These are phyloP conservation scores for Ophiostoma ips DNA, from an alignment of 2,329 filamentous ascomycete genomes.

Conservation along the genomic window DNA sequence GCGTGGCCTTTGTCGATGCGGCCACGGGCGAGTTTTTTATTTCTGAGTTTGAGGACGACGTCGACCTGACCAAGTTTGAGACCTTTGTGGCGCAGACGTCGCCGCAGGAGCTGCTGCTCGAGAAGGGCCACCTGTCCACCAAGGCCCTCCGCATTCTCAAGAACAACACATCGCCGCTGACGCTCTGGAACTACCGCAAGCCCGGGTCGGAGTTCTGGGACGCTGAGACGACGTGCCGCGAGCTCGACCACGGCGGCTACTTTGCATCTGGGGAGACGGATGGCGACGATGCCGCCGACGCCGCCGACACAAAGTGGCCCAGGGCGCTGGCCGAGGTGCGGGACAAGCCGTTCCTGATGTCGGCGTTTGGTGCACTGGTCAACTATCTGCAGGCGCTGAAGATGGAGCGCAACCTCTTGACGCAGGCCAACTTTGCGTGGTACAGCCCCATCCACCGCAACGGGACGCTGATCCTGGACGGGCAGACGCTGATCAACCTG, in stretches of 20 bases:
- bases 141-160: constrained; percentile 87
- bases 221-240: constrained; percentile 65
- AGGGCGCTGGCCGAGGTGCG: constrained; percentile 54
- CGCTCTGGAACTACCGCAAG: constrained; percentile 90
- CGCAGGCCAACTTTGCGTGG: constrained; percentile 77
- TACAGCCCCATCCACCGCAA: constrained; percentile 89
- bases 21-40: constrained; percentile 91
- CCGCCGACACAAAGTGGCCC: constrained; percentile 53
- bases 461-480: constrained; percentile 82
- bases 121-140: constrained; percentile 76
- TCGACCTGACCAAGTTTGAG: constrained; percentile 91
- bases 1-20: constrained; percentile 86
- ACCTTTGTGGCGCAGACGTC: constrained; percentile 87
- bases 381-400: constrained; percentile 80
- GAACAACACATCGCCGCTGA: constrained; percentile 85
- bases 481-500: constrained; percentile 94
- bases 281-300: constrained; percentile 27
- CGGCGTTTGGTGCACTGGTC: constrained; percentile 74
- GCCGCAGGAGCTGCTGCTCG: constrained; percentile 76
- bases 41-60: constrained; percentile 84
- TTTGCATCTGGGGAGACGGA: no score
- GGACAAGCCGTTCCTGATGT: constrained; percentile 75
- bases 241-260: constrained; percentile 68
- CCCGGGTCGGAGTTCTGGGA: constrained; percentile 82
- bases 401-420: constrained; percentile 74